phyloP scores from a whole-genome alignment of 495 filamentous ascomycete genomes.

The Aspergillus olivimuriae region DNA sequence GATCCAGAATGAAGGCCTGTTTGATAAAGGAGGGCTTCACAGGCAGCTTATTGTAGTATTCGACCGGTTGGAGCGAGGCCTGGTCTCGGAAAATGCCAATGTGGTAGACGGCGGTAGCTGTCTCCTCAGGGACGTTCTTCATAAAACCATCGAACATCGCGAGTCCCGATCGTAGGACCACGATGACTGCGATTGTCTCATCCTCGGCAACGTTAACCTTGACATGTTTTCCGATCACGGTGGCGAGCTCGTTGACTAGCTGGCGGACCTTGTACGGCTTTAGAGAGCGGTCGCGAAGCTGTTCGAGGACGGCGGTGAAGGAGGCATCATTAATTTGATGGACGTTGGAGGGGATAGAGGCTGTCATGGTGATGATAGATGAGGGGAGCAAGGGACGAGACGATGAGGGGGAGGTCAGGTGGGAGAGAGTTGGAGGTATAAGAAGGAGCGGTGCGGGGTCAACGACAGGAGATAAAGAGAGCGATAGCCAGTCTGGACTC shows the following conservation, averaged over 20 bases:
- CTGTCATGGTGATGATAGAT: conserved; percentile 9
- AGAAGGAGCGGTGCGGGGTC: too few species aligned
- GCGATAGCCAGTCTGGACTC: neutral
- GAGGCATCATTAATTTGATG: conserved; percentile 8
- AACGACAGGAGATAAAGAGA: too few species aligned
- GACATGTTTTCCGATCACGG: conserved; percentile 12
- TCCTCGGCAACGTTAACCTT: conserved; percentile 6
- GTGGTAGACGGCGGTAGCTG: conserved; percentile 54
- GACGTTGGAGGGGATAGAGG: conserved; percentile 15
- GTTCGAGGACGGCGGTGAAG: conserved; percentile 12
- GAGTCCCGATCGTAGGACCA: conserved; percentile 26
- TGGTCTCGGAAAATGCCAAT: conserved; percentile 85
- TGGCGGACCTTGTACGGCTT: conserved; percentile 15
- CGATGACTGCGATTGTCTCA: conserved; percentile 22
- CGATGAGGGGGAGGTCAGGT: too few species aligned
- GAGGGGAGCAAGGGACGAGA: too few species aligned
- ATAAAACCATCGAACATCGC: conserved; percentile 24
- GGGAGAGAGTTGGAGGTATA: too few species aligned
- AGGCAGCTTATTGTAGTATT: conserved; percentile 94
- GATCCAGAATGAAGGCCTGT: conserved; percentile 71
- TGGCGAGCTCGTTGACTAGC: conserved; percentile 14
- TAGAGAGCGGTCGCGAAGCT: conserved; percentile 21
- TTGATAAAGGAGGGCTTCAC: conserved; percentile 41
- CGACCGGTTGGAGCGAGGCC: conserved; percentile 71
- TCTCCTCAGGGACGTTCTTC: conserved; percentile 4